A percentile compares a stretch with the other conserved stretches of the same genome.
phyloP scores from a whole-genome alignment of 176 grass and related monocot species.

The Ensete ventricosum region DNA sequence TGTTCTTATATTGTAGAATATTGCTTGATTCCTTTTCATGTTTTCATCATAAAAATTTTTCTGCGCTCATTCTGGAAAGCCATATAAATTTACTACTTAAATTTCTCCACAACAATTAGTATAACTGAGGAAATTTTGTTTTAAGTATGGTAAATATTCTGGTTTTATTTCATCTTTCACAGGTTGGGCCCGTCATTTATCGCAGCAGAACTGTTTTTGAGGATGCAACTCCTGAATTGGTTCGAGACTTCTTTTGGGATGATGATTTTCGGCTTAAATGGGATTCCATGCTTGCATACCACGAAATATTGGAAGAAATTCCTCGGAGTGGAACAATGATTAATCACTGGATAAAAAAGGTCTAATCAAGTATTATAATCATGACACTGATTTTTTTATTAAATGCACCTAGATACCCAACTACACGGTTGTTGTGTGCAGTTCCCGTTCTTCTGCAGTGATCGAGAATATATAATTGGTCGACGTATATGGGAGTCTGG shows the following conservation, averaged over 20 bases:
- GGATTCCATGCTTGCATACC: conserved; percentile 84
- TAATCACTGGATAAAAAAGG: conserved; percentile 98
- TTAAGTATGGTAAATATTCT: not conserved
- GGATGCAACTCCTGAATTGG: conserved; percentile 93
- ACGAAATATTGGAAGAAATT: conserved; percentile 73
- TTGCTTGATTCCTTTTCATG: too few relatives aligned
- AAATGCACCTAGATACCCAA: conserved; percentile 18
- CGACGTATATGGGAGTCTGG: conserved; percentile 90
- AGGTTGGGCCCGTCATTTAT: conserved; percentile 85
- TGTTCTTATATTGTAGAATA: too few relatives aligned
- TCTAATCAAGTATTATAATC: conserved; percentile 16
- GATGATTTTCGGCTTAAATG: conserved; percentile 90
- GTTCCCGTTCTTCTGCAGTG: conserved; percentile 99
- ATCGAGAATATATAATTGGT: conserved; percentile 96
- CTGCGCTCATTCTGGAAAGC: too few relatives aligned
- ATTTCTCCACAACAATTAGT: too few relatives aligned
- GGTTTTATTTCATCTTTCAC: not conserved
- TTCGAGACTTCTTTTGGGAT: conserved; percentile 99
- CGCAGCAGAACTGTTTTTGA: conserved; percentile 82
- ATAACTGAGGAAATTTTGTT: too few relatives aligned
- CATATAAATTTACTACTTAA: too few relatives aligned
- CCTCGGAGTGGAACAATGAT: conserved; percentile 73
- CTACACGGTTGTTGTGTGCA: conserved; percentile 29
- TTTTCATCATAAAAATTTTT: too few relatives aligned
- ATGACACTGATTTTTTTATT: conserved; percentile 8